Evolutionary conservation across 116 monocot species (phyloP), one percentile per base, ranked within the genome.

Genomic region (Dioscorea cayenensis): DNA sequence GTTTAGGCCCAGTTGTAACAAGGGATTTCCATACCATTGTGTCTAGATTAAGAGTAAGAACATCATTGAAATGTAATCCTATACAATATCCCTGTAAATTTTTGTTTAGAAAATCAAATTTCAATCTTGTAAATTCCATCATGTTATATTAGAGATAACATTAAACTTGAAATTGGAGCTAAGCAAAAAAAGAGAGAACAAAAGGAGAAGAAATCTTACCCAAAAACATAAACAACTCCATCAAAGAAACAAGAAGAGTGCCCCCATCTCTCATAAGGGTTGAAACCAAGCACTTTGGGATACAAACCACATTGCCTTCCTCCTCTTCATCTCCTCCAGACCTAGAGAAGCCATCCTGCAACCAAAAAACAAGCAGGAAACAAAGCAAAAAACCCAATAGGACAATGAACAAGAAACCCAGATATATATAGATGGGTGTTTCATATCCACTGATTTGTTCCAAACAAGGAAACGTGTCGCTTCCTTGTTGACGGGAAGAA

Each of bases 271-370:
- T 96, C 95, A 18, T 92, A 77, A 17, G 95, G 95, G 68, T 80
- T 87, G 72, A 92, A 92, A 10, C 92, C 92, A 64, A 68, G 7
- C 52, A 82, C 81, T 73, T 86, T 96, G 9, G 95, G 95, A 77
- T 96, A 90, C 36, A n/a, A 90, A 75, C 95, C 95, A 96, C 92
- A 92, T 95, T 78, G 95, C 84, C 82, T 87, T 95, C 78, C 85
- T 87, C 84, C 75, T 84, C 72, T 63, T 79, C 77, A 60, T 81
- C 62, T 50, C 85, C 52, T 73, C 83, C 73, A 52, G 71, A 7
- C 9, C 16, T 5, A 9, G 16, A 51, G 14, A 51, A 51, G 1
- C 51, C 51, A 9, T 51, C 51, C 3, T 29, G 29, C 51, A 51
- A 51, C 51, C 51, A 51, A 51, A 51, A 29, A 29, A 29, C 29